Percentiles rank a stretch among this genome's conserved stretches.
These are phyloP conservation scores for Aphanomyces stellatus DNA, from an alignment of 352 stramenopile species.

Conservation along the genomic window DNA sequence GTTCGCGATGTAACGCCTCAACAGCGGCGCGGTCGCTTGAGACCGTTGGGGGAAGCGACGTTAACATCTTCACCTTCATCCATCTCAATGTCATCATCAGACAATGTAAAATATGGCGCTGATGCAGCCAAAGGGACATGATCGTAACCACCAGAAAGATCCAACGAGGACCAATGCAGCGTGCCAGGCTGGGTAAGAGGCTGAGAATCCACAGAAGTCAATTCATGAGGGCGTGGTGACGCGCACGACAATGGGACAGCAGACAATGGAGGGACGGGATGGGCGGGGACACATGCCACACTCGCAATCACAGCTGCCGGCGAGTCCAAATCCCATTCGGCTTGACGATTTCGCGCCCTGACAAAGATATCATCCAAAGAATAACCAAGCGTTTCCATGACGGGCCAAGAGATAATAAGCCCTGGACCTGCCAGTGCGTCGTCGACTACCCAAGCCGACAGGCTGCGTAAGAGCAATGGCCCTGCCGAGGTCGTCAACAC, in stretches of 20 bases:
- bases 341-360: not conserved
- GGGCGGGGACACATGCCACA: not conserved
- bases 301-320: not conserved
- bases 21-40: not conserved
- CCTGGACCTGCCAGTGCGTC: not conserved
- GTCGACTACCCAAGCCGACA: not conserved
- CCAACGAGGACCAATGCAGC: too few species aligned
- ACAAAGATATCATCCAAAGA: not conserved
- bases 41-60: not conserved
- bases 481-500: not conserved
- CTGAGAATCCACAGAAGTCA: not conserved
- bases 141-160: not conserved
- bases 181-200: not conserved
- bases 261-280: not conserved
- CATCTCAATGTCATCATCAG: not conserved
- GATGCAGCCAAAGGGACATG: not conserved
- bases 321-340: not conserved
- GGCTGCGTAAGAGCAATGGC: not conserved
- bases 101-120: not conserved
- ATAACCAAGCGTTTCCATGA: not conserved
- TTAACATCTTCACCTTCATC: not conserved
- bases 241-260: not conserved
- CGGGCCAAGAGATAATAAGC: not conserved
- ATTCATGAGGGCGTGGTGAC: not conserved
- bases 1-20: not conserved